Base-by-base conservation (phyloP, 176 grass and related monocot species). In the Thinopyrum elongatum region DNA sequence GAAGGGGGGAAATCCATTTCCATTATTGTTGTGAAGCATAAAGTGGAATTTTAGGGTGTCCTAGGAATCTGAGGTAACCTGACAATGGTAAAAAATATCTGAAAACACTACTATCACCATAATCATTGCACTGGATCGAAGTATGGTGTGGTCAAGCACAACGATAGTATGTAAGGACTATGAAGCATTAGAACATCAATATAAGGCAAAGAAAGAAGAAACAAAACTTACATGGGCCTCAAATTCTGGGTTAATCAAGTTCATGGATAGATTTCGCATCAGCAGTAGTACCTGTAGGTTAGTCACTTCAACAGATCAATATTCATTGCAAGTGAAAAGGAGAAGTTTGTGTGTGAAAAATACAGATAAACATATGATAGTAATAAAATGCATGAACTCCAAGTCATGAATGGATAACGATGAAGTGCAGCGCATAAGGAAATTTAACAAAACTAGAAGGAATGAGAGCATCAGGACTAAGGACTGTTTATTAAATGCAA, bases 251-350 rank as follows among this genome's bases (percentile, higher is more conserved):
- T 85, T 97, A 28, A 82, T 94, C 71, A 99, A 87, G 82, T 99
- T 99, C 64, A 88, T 76, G 1, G 97, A 91, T 79, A 99, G 79
- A 84, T 99, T 99, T 84, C 80, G 89, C 97, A 99, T 99, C 30
- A 99, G 89, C 31, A 99, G 61, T 30, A 97, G 42, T 59, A 96
- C 97, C 97, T 99, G 97, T 46, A 74, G 22, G 76, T 66, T 65
- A 39, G 78, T 65, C 25, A 53, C 42, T 16, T 78, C 23, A 31
- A 64, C 69, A 72, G 4, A 85, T 34, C 23, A 82, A 66, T 79
- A 53, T 60, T 73, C 10, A 83, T 58, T 79, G 44, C 4, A 27
- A 36, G 34, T 58, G 19, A 64, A 29, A 53, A 26, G 30, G 10
- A 17, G 61, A 7, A 47, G 4, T 67, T 74, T 19, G 11, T 34